Evolutionary conservation across 164 flowering plant species (phyloP), one percentile per base, ranked within the genome.

Genomic region (Annona squamosa): DNA sequence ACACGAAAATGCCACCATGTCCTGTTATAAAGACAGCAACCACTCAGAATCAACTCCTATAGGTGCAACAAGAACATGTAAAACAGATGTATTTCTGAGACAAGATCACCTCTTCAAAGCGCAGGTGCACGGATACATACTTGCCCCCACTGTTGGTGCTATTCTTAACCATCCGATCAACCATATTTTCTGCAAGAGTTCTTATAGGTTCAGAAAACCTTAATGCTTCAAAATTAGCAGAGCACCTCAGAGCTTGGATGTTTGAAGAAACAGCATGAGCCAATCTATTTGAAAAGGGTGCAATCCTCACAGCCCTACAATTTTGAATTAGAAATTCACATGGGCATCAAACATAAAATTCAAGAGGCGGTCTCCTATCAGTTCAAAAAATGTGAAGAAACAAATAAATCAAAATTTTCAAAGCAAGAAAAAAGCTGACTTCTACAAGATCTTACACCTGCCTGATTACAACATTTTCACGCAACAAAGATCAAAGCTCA

Each of bases 1-100:
- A 77, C 99, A 95, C 47, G 99, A 95, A 82, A 93, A 95, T 37
- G 98, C 99, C 69, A 95, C 99, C 99, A 95, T 93, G 81, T 93
- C 99, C 99, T 93, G 72, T 65, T 71, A 71, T 66, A 26, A 7
- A 64, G 56, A 75, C 65, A 18, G 71, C 62, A 73, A 67, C 44
- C 47, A 45, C 46, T 44, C 63, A 65, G 46, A 65, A 67, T 43
- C 67, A 57, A 16, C 73, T 45, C 37, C 41, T 12, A 43, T 19
- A 59, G 48, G 48, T 43, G 68, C 16, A 42, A 43, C 19, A 48
- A 62, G 56, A 65, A 75, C 63, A 63, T 4, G 64, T 3, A 5
- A 12, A 65, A 59, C 56, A 16, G 6, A 42, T 41, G 17, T 6
- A 68, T 4, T 47, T 74, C 52, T 18, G 59, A 46, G 56, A 72